A percentile compares a stretch with the other conserved stretches of the same genome.
Evolutionary conservation across 2,329 filamentous ascomycete genomes (phyloP).

Genomic region (Ceratocystis colombiana): DNA sequence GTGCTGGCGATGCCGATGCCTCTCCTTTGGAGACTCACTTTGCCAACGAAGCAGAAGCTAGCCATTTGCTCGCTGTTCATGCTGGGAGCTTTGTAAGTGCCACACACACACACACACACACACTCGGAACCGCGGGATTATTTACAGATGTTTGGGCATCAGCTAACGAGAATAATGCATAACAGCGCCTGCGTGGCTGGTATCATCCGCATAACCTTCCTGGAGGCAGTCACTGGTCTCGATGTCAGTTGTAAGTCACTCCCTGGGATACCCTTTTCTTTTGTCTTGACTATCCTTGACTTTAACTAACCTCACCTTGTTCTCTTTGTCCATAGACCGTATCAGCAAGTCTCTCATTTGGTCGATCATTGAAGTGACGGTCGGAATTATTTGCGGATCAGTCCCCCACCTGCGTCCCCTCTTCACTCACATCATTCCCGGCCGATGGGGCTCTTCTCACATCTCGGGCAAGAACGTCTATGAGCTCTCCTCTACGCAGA

Average conservation of each 20-base stretch:
- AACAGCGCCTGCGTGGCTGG: constrained; percentile 29
- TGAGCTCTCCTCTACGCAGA: constrained; percentile 15
- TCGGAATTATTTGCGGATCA: constrained; percentile 33
- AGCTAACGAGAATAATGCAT: not conserved
- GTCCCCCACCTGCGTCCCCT: constrained; percentile 31
- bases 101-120: too few relatives aligned
- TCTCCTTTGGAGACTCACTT: constrained; percentile 30
- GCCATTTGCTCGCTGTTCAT: constrained; percentile 30
- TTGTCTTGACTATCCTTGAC: not conserved
- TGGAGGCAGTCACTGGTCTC: constrained; percentile 28
- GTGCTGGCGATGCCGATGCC: constrained; percentile 31
- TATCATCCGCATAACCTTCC: constrained; percentile 29
- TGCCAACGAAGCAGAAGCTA: constrained; percentile 29
- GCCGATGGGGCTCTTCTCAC: constrained; percentile 8
- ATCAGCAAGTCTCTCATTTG: constrained; percentile 31
- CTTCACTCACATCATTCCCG: constrained; percentile 17
- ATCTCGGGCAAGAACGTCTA: constrained; percentile 18
- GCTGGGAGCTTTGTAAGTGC: constrained; percentile 30
- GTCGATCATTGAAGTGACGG: constrained; percentile 31
- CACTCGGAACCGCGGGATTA: too few relatives aligned
- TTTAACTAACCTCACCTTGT: not conserved
- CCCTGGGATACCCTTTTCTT: not conserved
- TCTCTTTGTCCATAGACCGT: constrained; percentile 28
- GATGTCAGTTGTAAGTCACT: constrained; percentile 31
- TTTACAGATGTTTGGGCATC: not conserved